Evolutionary conservation across 1,284 basidiomycete genomes (phyloP), one percentile per base, ranked within the genome.

Genomic region (Porogramme epimiltina): DNA sequence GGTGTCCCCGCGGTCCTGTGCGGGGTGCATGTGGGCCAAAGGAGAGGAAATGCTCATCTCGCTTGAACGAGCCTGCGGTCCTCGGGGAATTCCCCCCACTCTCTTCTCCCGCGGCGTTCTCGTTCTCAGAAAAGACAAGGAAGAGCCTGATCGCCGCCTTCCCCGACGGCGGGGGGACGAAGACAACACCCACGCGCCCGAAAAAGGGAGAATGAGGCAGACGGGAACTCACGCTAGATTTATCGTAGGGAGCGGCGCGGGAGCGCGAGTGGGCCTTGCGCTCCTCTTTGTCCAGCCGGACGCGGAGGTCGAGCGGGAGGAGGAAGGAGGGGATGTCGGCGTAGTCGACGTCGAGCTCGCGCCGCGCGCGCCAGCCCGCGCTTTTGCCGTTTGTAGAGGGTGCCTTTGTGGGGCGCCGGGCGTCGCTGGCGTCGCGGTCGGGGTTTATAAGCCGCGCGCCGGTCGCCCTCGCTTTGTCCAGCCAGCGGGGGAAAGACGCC

Each of bases 241-340:
- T 28, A 34, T 42, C 44, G 44, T 51, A 53, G 2, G 49, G 47
- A 10, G 49, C 34, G 5, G 9, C 34, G 5, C 28, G 28, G 38
- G 51, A 10, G 18, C 51, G 53, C 25, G 47, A 25, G 39, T 33
- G 50, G 23, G 45, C 34, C 28, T 47, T 47, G 31, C 42, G 43
- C 5, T 31, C 18, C 19, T 41, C 42, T 25, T 53, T 49, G 28
- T 45, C 37, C 18, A 52, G 51, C 47, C 53, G 45, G 16, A 54
- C 49, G 28, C 57, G 54, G 26, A 59, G 26, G 41, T 49, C 49
- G 25, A 59, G 54, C 15, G 57, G 57, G 19, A 59, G 41, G 20
- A 59, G 54, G 41, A 54, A 59, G 42, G 49, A 44, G 42, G 57
- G 57, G 47, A 59, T 49, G 47, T 59, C 54, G 4, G 43, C 41